Evolutionary conservation across 2,329 filamentous ascomycete genomes (phyloP), one percentile per base, ranked within the genome.

Genomic region (Truncatella angustata): DNA sequence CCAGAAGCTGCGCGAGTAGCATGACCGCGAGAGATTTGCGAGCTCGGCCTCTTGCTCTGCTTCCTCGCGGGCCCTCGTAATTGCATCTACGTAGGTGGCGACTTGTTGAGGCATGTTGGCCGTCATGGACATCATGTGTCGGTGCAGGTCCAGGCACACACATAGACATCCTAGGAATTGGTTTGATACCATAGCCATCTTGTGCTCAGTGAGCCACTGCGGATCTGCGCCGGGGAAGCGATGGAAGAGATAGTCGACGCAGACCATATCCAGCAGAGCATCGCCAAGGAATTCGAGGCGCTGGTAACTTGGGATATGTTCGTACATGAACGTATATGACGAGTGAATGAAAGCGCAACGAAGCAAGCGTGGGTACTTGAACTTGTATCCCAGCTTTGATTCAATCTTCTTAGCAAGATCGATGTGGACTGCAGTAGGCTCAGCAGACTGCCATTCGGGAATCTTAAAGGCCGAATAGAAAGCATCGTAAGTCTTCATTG

Each of bases 181-280:
- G 72, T 99, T 99, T 49, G 90, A 94, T 0, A 94, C 92, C 90
- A 99, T 97, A n/a, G 92, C 91, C 86, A 95, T 97, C 73, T 97
- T 97, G 77, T 97, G 93, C 70, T 97, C 94, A 0, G 94, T 97
- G 54, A 99, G 77, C 93, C 93, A 97, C 66, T 97, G 92, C 0
- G 94, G 93, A 63, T 96, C 91, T 53, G 87, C 89, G 48, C 82
- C 75, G 0, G 91, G 91, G 60, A 88, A 91, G 3, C 76, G 78
- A 59, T 85, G 79, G 71, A 91, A 97, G 4, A 99, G 78, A 60
- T 90, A 85, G 60, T 92, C 88, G 50, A 97, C 86, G 61, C 87
- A 90, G 10, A 59, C 56, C 65, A 68, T 66, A 42, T 68, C 66
- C 4, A 67, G 83, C 2, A 97, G 77, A 0, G 93, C 84, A 66